Evolutionary conservation across 176 grass and related monocot species (phyloP), one percentile per base, ranked within the genome.

Genomic region (Thinopyrum elongatum): DNA sequence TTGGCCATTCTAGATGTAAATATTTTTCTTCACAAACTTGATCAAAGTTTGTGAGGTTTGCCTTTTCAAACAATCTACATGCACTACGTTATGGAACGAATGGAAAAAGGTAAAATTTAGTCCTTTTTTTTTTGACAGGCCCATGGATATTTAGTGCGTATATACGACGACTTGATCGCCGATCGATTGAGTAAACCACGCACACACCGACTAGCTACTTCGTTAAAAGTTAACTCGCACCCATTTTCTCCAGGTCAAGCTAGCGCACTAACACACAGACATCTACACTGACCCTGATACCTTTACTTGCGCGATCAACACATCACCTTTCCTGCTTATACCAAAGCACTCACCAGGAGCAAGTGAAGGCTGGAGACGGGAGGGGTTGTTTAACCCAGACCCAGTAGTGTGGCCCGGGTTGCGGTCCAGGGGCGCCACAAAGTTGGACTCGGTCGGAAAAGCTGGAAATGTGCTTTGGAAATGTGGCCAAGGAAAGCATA

Each of bases 401-500:
- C n/a, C 65, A 3, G 72, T 29, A 10, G 84, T 87, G 85, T 81
- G 89, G 42, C 49, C 82, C 16, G 39, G 53, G 81, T 6, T 33
- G 82, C 72, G 74, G 80, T 87, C 77, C 82, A 70, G 82, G 62
- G 49, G 73, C 59, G 89, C 86, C 90, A 81, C 86, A 85, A 91
- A 91, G 86, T 91, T 91, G 61, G 89, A 91, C 86, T 67, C 3
- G 57, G 62, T 63, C 69, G 62, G 29, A 23, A 87, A 84, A 33
- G 70, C 29, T 23, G 31, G 33, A 25, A 14, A 49, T 38, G 60
- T 62, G 46, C 89, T 87, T 88, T 81, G 76, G 76, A 87, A 88
- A 84, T 84, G 82, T 70, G 76, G 85, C 49, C 77, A 85, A 62
- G 82, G 10, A 88, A 91, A 80, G 86, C 86, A 88, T 84, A 28